These are phyloP conservation scores for Rhizophagus sp. DNA, from an alignment of 192 early-diverging fungal species.

Conservation along the genomic window DNA sequence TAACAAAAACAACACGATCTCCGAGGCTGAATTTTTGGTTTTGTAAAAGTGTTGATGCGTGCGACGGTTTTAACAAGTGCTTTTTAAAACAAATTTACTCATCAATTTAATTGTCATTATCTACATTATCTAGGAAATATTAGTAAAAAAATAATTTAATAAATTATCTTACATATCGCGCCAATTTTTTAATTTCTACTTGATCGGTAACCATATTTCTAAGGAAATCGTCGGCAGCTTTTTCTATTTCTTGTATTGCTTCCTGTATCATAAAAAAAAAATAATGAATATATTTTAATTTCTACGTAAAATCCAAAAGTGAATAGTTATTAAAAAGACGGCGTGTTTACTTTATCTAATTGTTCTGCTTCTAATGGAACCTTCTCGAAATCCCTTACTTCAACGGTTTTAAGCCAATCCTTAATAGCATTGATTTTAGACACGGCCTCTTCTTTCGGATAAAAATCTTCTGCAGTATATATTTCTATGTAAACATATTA, in stretches of 20 bases:
- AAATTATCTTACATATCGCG: slow-evolving; percentile 39
- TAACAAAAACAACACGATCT: slow-evolving; percentile 80
- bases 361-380: slow-evolving; percentile 64
- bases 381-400: slow-evolving; percentile 63
- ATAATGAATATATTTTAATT: too few relatives aligned
- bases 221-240: slow-evolving; percentile 49
- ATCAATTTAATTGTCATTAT: background rate
- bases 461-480: slow-evolving; percentile 65
- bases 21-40: slow-evolving; percentile 83
- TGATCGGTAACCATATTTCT: slow-evolving; percentile 42
- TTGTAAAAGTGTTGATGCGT: slow-evolving; percentile 68
- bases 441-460: slow-evolving; percentile 42
- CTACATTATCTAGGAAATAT: too few relatives aligned
- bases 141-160: too few relatives aligned
- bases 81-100: background rate
- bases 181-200: slow-evolving; percentile 50
- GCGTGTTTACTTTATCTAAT: slow-evolving; percentile 57
- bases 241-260: slow-evolving; percentile 60
- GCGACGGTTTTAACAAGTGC: slow-evolving; percentile 77
- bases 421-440: slow-evolving; percentile 57
- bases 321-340: too few relatives aligned
- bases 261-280: slow-evolving; percentile 41
- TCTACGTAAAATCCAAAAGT: background rate
- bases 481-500: slow-evolving; percentile 41
- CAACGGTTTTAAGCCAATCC: slow-evolving; percentile 63